A percentile compares a stretch with the other conserved stretches of the same genome.
Evolutionary conservation across 805 yeast genomes (phyloP).

Genomic region (Candida caryicola): DNA sequence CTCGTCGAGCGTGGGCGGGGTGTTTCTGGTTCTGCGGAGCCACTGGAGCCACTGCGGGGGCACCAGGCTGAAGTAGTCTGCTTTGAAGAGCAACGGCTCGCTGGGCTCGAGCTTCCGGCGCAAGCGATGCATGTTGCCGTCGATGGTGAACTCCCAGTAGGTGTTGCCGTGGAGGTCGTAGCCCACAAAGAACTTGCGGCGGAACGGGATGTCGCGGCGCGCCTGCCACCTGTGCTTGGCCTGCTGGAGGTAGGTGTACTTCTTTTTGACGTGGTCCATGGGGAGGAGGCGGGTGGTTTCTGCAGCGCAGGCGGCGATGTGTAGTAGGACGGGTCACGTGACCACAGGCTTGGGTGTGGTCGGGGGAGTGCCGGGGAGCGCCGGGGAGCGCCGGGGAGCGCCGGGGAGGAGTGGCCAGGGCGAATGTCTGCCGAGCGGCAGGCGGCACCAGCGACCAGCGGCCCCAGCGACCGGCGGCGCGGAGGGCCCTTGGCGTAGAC

Average conservation of each 20-base stretch:
- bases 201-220: constrained; percentile 61
- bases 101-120: constrained; percentile 64
- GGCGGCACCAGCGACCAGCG: no score
- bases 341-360: no score
- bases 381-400: no score
- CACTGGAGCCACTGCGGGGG: constrained; percentile 81
- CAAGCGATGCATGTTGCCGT: constrained; percentile 49
- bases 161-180: constrained; percentile 83
- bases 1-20: constrained; percentile 63
- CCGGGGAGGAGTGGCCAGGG: no score
- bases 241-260: constrained; percentile 51
- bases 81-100: constrained; percentile 44
- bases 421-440: no score
- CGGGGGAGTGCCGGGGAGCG: no score
- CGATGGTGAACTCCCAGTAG: constrained; percentile 75
- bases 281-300: no score
- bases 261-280: constrained; percentile 51
- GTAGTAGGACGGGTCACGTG: no score
- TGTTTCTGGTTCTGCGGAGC: constrained; percentile 62
- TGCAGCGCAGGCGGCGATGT: no score
- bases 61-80: constrained; percentile 56
- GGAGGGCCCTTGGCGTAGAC: no score
- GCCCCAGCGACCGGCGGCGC: no score
- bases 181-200: constrained; percentile 66
- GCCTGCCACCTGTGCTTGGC: constrained; percentile 57